Evolutionary conservation across 306 rosid species (phyloP), one percentile per base, ranked within the genome.

Genomic region (Dalbergia cultrata): DNA sequence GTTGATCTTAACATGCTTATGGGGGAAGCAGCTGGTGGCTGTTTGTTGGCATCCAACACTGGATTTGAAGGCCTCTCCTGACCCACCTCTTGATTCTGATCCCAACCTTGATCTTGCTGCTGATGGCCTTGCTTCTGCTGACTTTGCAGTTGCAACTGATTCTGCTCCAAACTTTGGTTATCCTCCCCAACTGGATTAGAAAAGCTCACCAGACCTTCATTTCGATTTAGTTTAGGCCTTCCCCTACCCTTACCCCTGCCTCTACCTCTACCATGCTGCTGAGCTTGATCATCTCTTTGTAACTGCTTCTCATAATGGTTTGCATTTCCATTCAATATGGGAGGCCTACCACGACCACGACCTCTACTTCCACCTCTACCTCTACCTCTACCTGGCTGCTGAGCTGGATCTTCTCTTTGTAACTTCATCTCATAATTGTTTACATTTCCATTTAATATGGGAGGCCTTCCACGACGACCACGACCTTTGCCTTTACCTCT

Each of bases 391-490:
- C 62, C 72, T 26, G 2, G 9, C 54, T 5, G 21, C 81, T 64
- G 66, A 70, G 65, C 72, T 76, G 31, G 82, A 76, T 49, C 47
- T 60, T 61, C 61, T 13, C 22, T 45, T 14, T 12, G 63, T 3
- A 60, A 18, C 56, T 3, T 41, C 44, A 56, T 31, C 21, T 35
- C 52, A 14, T 53, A n/a, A 4, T 11, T 58, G 62, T 53, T 43
- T 63, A 17, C 37, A 76, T 44, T 14, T 35, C 4, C 17, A 49
- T 21, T 21, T 37, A 35, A 11, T 56, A 52, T 74, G 31, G 16
- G 58, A 59, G 71, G 56, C 67, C 75, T 85, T 75, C 73, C 81
- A 31, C 14, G 31, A 59, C 71, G 47, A 19, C 77, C 67, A 17
- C 54, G 5, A 41, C 49, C 77, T 63, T 44, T 33, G 19, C 74